Conservation (phyloP, 805 yeast species). For the Sugiyamaella americana region DNA sequence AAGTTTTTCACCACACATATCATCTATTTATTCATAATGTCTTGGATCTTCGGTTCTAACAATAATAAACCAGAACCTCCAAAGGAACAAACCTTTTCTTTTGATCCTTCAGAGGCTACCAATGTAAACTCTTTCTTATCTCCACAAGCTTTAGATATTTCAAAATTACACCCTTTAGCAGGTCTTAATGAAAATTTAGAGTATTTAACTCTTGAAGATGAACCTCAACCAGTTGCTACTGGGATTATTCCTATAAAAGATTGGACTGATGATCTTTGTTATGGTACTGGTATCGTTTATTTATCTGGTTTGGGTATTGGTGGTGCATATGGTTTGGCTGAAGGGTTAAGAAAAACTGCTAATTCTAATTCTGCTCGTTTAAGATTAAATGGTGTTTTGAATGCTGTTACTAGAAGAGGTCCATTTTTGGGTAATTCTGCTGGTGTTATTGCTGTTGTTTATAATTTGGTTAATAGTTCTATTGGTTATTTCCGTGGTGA, state of each 20-base stretch:
- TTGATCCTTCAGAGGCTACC: constrained; percentile 58
- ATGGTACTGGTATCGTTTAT: constrained; percentile 95
- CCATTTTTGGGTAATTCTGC: constrained; percentile 94
- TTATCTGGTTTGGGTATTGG: constrained; percentile 77
- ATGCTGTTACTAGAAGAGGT: constrained; percentile 90
- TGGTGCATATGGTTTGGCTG: constrained; percentile 81
- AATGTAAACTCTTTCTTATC: constrained; percentile 59
- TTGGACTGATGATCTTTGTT: constrained; percentile 95
- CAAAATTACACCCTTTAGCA: constrained; percentile 83
- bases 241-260: constrained; percentile 94
- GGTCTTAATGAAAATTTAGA: constrained; percentile 78
- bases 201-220: constrained; percentile 84
- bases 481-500: constrained; percentile 78
- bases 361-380: constrained; percentile 70
- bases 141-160: constrained; percentile 58
- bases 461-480: constrained; percentile 75
- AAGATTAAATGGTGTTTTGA: constrained; percentile 81
- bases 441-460: constrained; percentile 86
- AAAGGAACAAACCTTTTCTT: constrained; percentile 40
- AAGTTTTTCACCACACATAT: too few species aligned
- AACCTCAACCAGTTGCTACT: constrained; percentile 52
- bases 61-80: constrained; percentile 17
- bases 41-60: constrained; percentile 20
- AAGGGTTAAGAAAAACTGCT: constrained; percentile 77
- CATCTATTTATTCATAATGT: constrained; percentile 13